Conservation (phyloP, 306 rosid species). For the Cucumis cinereus region DNA sequence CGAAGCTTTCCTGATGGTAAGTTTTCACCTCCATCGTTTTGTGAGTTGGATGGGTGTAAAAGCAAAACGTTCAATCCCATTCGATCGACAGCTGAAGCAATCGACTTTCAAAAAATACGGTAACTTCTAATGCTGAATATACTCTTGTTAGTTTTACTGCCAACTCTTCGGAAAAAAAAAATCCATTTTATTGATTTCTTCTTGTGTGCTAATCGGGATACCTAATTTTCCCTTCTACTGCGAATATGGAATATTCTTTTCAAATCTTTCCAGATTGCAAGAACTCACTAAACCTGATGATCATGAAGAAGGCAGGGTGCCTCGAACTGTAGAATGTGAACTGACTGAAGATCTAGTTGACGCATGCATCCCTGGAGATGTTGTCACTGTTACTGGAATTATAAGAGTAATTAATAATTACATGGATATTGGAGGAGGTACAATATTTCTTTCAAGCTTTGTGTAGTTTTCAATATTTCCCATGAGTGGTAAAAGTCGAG, state of each 20-base stretch:
- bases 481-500: background rate
- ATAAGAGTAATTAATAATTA: constrained; percentile 76
- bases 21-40: constrained; percentile 63
- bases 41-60: constrained; percentile 80
- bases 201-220: background rate
- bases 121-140: constrained; percentile 12
- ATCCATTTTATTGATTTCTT: background rate
- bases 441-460: constrained; percentile 5
- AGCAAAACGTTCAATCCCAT: constrained; percentile 60
- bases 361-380: constrained; percentile 94
- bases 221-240: background rate
- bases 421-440: constrained; percentile 99
- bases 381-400: constrained; percentile 87
- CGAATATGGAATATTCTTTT: background rate
- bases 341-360: constrained; percentile 84
- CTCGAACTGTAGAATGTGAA: constrained; percentile 96
- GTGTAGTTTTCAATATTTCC: constrained; percentile 9
- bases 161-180: background rate
- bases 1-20: constrained; percentile 80
- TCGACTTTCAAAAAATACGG: constrained; percentile 95
- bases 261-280: constrained; percentile 41
- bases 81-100: constrained; percentile 60
- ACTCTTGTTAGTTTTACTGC: background rate
- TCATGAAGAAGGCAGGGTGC: constrained; percentile 93
- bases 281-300: constrained; percentile 75